These are phyloP conservation scores for Sclerotinia glacialis DNA, from an alignment of 2,329 filamentous ascomycete species.

Conservation along the genomic window DNA sequence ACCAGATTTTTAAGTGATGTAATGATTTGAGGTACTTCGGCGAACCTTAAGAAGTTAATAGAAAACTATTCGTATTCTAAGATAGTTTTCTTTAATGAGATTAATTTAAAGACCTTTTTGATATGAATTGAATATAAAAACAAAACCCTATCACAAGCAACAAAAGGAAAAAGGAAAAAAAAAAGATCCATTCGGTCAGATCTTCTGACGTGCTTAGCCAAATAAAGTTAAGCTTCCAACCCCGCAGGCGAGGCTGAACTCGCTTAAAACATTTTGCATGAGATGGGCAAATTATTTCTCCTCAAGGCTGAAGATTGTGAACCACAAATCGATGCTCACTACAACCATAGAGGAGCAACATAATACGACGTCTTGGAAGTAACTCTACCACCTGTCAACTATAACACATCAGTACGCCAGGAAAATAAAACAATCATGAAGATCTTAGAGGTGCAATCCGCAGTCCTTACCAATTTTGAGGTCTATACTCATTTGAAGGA, in stretches of 20 bases:
- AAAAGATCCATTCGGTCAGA: constrained; percentile 7
- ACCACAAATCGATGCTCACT: constrained; percentile 4
- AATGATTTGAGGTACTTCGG: not conserved
- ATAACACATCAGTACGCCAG: not conserved
- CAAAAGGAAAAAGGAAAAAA: not conserved
- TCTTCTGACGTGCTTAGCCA: constrained; percentile 20
- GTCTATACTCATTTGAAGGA: constrained; percentile 64
- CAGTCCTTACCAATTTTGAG: constrained; percentile 70
- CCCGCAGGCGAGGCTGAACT: constrained; percentile 20
- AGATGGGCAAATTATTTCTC: constrained; percentile 21
- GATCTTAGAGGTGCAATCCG: constrained; percentile 68
- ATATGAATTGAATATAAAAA: not conserved
- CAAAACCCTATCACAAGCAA: constrained; percentile 13
- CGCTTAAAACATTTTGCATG: constrained; percentile 19
- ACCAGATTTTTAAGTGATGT: not conserved
- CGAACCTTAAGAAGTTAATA: not conserved
- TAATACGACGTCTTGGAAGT: constrained; percentile 9
- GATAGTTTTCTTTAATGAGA: not conserved
- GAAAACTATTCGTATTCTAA: not conserved
- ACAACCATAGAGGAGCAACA: no score
- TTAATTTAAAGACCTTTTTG: not conserved
- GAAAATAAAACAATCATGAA: constrained; percentile 47
- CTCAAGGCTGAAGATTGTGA: constrained; percentile 23
- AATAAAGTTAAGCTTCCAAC: constrained; percentile 11
- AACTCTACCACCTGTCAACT: not conserved